phyloP scores from a whole-genome alignment of 371 early-diverging fungal genomes.

The Nosema muscidifuracis region DNA sequence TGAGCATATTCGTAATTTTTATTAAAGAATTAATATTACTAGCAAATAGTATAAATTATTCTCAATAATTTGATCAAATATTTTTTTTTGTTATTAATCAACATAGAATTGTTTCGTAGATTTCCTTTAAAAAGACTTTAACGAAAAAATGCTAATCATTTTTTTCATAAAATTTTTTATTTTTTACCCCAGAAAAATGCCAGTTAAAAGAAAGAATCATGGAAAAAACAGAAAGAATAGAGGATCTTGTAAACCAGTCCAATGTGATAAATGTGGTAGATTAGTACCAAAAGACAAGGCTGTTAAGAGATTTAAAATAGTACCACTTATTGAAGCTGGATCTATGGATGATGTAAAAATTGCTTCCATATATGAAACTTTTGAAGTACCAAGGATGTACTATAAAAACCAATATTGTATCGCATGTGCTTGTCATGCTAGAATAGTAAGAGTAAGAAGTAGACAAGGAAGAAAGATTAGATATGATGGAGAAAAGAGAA shows the following conservation, averaged over 20 bases:
- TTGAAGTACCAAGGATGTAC: constrained; percentile 91
- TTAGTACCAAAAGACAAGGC: constrained; percentile 98
- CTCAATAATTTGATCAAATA: too few species aligned
- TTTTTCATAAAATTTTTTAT: too few species aligned
- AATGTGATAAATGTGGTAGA: constrained; percentile 95
- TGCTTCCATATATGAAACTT: constrained; percentile 83
- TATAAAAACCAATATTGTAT: constrained; percentile 92
- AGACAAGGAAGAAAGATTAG: constrained; percentile 78
- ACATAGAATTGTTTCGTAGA: too few species aligned
- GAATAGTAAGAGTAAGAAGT: constrained; percentile 89
- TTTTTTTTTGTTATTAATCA: too few species aligned
- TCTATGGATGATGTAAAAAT: constrained; percentile 86
- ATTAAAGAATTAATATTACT: too few species aligned
- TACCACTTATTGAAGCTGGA: constrained; percentile 93
- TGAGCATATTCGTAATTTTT: too few species aligned
- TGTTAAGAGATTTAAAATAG: constrained; percentile 90
- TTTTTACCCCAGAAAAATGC: constrained; percentile 39
- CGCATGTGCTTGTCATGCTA: constrained; percentile 92
- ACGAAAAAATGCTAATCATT: too few species aligned
- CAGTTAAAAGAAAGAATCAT: constrained; percentile 85
- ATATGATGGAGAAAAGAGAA: constrained; percentile 68
- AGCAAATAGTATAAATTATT: too few species aligned
- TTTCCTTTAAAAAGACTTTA: too few species aligned
- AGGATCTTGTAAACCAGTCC: constrained; percentile 85
- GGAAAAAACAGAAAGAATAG: constrained; percentile 95